Evolutionary conservation across 2,329 filamentous ascomycete genomes (phyloP).

Genomic region (Tolypocladium guangdongense): DNA sequence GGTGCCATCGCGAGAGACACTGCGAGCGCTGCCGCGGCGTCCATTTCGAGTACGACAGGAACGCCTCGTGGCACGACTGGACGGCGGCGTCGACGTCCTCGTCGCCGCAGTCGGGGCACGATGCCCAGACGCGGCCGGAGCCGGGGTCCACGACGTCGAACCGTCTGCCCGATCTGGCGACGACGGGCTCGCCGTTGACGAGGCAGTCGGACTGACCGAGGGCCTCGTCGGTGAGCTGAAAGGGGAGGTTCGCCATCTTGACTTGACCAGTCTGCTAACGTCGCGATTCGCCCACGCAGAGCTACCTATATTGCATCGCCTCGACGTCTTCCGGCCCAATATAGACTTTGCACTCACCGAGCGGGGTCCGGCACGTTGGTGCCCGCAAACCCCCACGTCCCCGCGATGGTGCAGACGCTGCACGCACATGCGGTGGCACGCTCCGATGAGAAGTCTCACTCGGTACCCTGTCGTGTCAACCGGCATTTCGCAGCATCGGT

Average conservation of each 20-base stretch:
- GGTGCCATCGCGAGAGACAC: constrained; percentile 24
- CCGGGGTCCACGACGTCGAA: constrained; percentile 45
- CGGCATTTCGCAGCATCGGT: not conserved
- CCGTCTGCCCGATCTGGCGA: constrained; percentile 31
- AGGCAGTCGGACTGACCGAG: constrained; percentile 39
- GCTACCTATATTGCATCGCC: no score
- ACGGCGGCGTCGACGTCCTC: constrained; percentile 28
- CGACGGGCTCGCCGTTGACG: constrained; percentile 35
- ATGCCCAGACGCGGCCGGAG: constrained; percentile 36
- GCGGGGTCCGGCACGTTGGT: not conserved
- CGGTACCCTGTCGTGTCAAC: not conserved
- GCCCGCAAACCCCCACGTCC: not conserved
- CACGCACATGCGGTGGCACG: not conserved
- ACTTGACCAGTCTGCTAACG: no score
- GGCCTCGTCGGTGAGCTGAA: constrained; percentile 33
- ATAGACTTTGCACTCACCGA: no score
- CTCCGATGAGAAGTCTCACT: not conserved
- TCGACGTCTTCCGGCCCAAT: no score
- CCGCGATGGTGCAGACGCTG: not conserved
- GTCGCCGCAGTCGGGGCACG: constrained; percentile 34
- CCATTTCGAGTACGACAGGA: constrained; percentile 25
- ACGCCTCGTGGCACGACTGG: constrained; percentile 22
- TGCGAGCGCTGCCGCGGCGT: constrained; percentile 24
- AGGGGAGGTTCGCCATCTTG: constrained; percentile 16
- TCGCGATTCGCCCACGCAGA: not conserved